Conservation (phyloP, 2,329 filamentous ascomycete species). For the Phaeophleospora eucalypticola region DNA sequence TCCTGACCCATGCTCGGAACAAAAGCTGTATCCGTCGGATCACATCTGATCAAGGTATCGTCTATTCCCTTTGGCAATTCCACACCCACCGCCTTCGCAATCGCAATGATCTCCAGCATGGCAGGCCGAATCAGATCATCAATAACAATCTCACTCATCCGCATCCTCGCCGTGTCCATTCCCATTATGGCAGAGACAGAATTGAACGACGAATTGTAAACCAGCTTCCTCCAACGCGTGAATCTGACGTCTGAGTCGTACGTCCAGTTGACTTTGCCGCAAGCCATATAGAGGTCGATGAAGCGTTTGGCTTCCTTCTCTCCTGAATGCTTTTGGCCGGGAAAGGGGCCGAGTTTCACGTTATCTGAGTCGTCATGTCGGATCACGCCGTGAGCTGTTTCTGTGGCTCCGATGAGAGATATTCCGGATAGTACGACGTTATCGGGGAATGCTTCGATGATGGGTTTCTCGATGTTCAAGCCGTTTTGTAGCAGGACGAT, state of each 20-base stretch:
- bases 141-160: slow-evolving; percentile 43
- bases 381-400: slow-evolving; percentile 46
- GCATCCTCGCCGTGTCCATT: slow-evolving; percentile 50
- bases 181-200: slow-evolving; percentile 50
- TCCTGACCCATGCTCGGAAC: slow-evolving; percentile 53
- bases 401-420: slow-evolving; percentile 50
- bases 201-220: slow-evolving; percentile 52
- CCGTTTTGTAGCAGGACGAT: slow-evolving; percentile 61
- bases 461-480: slow-evolving; percentile 58
- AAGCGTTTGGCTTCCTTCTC: slow-evolving; percentile 40
- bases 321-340: slow-evolving; percentile 34
- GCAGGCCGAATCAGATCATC: slow-evolving; percentile 49
- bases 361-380: slow-evolving; percentile 51
- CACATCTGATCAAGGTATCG: slow-evolving; percentile 45
- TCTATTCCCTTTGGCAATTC: slow-evolving; percentile 43
- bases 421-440: slow-evolving; percentile 54
- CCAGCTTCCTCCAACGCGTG: slow-evolving; percentile 50
- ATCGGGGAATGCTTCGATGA: slow-evolving; percentile 48
- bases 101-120: slow-evolving; percentile 52
- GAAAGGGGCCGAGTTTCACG: slow-evolving; percentile 50
- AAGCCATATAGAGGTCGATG: slow-evolving; percentile 45
- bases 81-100: slow-evolving; percentile 43
- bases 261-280: slow-evolving; percentile 41
- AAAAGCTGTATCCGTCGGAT: slow-evolving; percentile 49
- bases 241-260: slow-evolving; percentile 43